Base-by-base conservation (phyloP, 2,329 filamentous ascomycete genomes). In the Biscogniauxia marginata region DNA sequence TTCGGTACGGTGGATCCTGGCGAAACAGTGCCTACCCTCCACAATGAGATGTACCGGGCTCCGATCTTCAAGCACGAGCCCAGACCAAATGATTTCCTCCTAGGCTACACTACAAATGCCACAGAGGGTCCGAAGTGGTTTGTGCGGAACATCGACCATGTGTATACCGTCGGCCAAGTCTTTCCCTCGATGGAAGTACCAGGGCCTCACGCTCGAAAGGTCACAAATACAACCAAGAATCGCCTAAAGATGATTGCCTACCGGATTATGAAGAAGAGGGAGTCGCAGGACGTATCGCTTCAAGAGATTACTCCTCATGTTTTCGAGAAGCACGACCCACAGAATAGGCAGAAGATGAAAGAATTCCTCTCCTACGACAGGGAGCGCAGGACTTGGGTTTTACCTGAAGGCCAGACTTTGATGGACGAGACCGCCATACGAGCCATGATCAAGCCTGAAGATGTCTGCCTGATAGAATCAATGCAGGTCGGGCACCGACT, bases 401-500 rank as follows among this genome's bases (percentile, higher is more conserved):
- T 96, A 60, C 84, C 84, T 50, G 78, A 85, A 7, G 84, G 85
- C 20, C 90, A 97, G 63, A 79, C 84, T 0, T 79, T 95, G 20
- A 90, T 93, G 11, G 91, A 96, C 57, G 89, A 93, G 68, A 84
- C 89, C 21, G 84, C 84, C 2, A 88, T 98, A 59, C 88, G 93
- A 44, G 81, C 85, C 21, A 92, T 96, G 87, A 92, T 99, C 64
- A 93, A 93, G 62, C 93, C 95, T 0, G 95, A 99, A 73, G 93
- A 98, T 67, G 90, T 98, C 1, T 98, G 92, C 72, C 75, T 97
- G 46, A 85, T 98, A 24, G 93, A 99, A 70, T 90, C 93, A 0
- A 99, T 98, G 93, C 92, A 98, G 72, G 89, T 97, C 43, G 95
- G 95, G 46, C 87, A 91, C 61, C 92, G 96, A 69, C 89, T 96